These are phyloP conservation scores for Clarireedia monteithiana DNA, from an alignment of 2,329 filamentous ascomycete species.

Conservation along the genomic window DNA sequence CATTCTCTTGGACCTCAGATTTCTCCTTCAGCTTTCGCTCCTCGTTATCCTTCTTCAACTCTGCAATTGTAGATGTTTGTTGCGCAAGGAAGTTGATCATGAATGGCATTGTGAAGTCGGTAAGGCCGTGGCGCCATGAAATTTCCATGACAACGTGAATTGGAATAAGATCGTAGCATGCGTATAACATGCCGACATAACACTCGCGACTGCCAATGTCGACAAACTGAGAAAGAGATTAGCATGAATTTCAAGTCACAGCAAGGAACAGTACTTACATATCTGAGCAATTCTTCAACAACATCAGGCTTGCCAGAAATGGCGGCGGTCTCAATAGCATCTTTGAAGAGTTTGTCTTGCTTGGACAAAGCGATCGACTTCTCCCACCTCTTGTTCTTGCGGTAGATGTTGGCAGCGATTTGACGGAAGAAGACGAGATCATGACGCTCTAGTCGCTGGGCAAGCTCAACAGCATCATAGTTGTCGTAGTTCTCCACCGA, in stretches of 20 bases:
- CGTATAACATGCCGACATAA: conserved; percentile 99
- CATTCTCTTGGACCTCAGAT: conserved; percentile 74
- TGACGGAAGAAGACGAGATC: conserved; percentile 99
- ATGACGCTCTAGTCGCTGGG: conserved; percentile 89
- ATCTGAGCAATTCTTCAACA: conserved; percentile 90
- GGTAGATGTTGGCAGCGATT: conserved; percentile 96
- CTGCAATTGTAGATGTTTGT: conserved; percentile 77
- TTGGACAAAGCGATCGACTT: conserved; percentile 97
- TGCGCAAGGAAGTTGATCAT: conserved; percentile 98
- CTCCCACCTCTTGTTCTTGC: conserved; percentile 99
- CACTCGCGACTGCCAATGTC: conserved; percentile 98
- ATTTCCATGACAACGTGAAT: conserved; percentile 90
- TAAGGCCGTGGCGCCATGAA: conserved; percentile 90
- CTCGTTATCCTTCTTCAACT: conserved; percentile 92
- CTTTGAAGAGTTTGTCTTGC: conserved; percentile 99
- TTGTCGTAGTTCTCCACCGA: conserved; percentile 99
- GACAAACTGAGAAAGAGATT: conserved; percentile 62
- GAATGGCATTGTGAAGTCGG: conserved; percentile 98
- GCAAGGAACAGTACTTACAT: conserved; percentile 60
- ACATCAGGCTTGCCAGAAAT: conserved; percentile 86
- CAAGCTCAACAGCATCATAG: conserved; percentile 91
- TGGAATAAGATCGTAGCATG: conserved; percentile 94
- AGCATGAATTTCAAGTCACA: conserved; percentile 29
- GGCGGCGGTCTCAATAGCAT: conserved; percentile 95
- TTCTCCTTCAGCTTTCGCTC: conserved; percentile 74